Evolutionary conservation across 306 rosid genomes (phyloP).

Genomic region (Adenanthera pavonina): DNA sequence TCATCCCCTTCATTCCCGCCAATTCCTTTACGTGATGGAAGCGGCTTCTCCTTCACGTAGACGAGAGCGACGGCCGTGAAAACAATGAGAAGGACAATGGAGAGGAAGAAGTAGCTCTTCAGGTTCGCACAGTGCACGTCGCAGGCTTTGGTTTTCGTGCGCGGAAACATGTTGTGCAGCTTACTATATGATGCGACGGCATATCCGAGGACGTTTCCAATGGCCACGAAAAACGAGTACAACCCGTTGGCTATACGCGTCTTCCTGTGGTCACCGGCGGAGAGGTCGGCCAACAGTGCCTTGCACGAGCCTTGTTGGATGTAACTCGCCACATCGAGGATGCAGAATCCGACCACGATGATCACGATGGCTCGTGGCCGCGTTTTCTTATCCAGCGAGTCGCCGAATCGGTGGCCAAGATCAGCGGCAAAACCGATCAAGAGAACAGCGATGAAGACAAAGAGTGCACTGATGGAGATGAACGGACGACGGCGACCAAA

Average conservation of each 20-base stretch:
- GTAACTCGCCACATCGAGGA: conserved; percentile 61
- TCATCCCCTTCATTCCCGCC: neutral
- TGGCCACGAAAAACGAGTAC: conserved; percentile 65
- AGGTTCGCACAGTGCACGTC: conserved; percentile 63
- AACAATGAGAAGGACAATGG: conserved; percentile 38
- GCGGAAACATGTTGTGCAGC: conserved; percentile 47
- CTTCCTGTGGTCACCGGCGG: conserved; percentile 37
- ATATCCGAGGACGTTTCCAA: conserved; percentile 61
- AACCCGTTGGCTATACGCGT: conserved; percentile 45
- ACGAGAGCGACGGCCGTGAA: conserved; percentile 42
- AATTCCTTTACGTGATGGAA: neutral
- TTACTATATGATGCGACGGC: conserved; percentile 49
- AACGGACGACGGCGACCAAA: conserved; percentile 71
- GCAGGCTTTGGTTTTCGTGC: conserved; percentile 52
- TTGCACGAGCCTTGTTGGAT: conserved; percentile 57
- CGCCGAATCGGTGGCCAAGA: conserved; percentile 53
- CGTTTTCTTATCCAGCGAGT: neutral
- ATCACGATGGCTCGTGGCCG: conserved; percentile 48
- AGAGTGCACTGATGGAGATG: conserved; percentile 39
- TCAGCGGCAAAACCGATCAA: conserved; percentile 69
- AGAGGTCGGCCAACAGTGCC: conserved; percentile 51
- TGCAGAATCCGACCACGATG: conserved; percentile 58
- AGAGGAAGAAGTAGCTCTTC: conserved; percentile 58
- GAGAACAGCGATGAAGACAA: conserved; percentile 51
- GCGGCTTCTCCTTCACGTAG: conserved; percentile 31